Percentiles rank a stretch among this genome's conserved stretches.
phyloP scores from a whole-genome alignment of 2,329 filamentous ascomycete species.

The Curvularia lunata region DNA sequence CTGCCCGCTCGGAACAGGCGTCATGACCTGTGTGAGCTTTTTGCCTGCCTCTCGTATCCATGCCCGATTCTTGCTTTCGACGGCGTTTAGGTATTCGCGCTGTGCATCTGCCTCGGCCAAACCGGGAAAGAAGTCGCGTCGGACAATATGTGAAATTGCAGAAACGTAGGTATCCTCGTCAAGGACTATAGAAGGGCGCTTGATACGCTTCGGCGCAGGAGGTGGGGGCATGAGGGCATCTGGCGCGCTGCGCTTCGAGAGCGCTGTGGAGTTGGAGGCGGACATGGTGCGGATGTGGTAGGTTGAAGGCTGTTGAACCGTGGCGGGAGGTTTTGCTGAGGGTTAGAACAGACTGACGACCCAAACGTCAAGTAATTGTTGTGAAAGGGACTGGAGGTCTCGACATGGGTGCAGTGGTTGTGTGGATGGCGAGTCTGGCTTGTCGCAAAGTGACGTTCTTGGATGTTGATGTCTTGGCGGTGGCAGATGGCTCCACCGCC shows the following conservation, averaged over 20 bases:
- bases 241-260: constrained; percentile 71
- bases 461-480: constrained; percentile 24
- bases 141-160: constrained; percentile 90
- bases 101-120: constrained; percentile 84
- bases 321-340: background rate
- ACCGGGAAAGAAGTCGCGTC: constrained; percentile 94
- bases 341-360: background rate
- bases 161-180: constrained; percentile 95
- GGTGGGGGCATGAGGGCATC: constrained; percentile 86
- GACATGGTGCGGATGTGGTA: constrained; percentile 27
- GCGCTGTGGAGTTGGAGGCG: constrained; percentile 59
- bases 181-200: constrained; percentile 83
- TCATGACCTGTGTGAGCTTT: constrained; percentile 73
- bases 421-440: constrained; percentile 4
- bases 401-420: constrained; percentile 3
- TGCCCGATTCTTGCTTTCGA: constrained; percentile 80
- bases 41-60: constrained; percentile 87
- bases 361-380: background rate
- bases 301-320: background rate
- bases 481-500: constrained; percentile 37
- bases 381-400: background rate
- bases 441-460: constrained; percentile 23
- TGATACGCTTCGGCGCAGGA: constrained; percentile 84
- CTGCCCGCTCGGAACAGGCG: constrained; percentile 66
- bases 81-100: constrained; percentile 88